Conservation (phyloP, 805 yeast species). For the Metschnikowia dekortorum region DNA sequence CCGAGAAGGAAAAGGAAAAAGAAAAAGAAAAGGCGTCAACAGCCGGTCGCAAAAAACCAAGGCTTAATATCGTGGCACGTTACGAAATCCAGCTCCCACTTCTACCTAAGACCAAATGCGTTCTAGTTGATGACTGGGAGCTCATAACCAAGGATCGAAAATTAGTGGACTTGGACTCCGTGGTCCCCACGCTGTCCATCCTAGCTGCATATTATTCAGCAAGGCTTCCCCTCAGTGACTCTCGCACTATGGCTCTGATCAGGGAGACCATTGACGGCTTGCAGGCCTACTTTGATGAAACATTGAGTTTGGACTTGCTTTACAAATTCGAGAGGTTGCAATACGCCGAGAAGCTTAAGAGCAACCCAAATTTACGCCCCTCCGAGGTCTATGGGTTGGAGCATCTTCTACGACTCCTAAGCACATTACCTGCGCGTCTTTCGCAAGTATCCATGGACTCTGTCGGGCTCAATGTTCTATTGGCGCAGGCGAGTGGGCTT, state of each 20-base stretch:
- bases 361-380: slow-evolving; percentile 3
- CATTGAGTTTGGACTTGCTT: slow-evolving; percentile 63
- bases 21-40: background rate
- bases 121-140: slow-evolving; percentile 93
- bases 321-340: slow-evolving; percentile 79
- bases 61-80: slow-evolving; percentile 22
- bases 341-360: slow-evolving; percentile 38
- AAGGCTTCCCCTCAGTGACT: slow-evolving; percentile 10
- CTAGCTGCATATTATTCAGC: slow-evolving; percentile 47
- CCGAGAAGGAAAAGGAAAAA: background rate
- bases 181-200: slow-evolving; percentile 49
- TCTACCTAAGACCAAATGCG: slow-evolving; percentile 62
- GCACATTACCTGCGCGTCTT: slow-evolving; percentile 78
- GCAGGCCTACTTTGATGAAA: slow-evolving; percentile 65
- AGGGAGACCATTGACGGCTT: slow-evolving; percentile 72
- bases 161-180: slow-evolving; percentile 61
- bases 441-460: slow-evolving; percentile 77
- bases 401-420: slow-evolving; percentile 73
- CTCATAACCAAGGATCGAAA: slow-evolving; percentile 74
- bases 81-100: slow-evolving; percentile 53
- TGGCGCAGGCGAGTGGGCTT: slow-evolving; percentile 51
- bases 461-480: slow-evolving; percentile 56
- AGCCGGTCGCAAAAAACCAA: slow-evolving; percentile 9
- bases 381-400: slow-evolving; percentile 61
- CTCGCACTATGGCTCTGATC: slow-evolving; percentile 26